phyloP scores from a whole-genome alignment of 176 grass and related monocot genomes.

The Canna indica region DNA sequence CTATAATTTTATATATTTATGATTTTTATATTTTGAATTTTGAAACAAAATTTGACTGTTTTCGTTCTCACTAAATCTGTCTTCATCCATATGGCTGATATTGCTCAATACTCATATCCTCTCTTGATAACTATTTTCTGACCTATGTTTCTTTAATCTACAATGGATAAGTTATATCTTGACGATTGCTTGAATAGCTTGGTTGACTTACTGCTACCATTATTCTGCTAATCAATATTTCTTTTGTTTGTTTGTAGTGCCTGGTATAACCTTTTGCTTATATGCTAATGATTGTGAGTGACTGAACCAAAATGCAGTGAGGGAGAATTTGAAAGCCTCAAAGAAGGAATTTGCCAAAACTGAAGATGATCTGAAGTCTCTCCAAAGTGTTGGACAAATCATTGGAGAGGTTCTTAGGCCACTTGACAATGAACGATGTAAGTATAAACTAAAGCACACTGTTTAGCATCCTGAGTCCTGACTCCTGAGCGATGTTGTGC shows the following conservation, averaged over 20 bases:
- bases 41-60: too few species aligned
- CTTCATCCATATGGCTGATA: too few species aligned
- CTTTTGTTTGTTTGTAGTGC: not conserved
- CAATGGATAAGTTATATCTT: not conserved
- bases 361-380: slow-evolving; percentile 88
- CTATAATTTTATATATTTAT: too few species aligned
- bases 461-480: too few species aligned
- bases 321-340: slow-evolving; percentile 49
- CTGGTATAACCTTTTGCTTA: slow-evolving; percentile 12
- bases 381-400: slow-evolving; percentile 93
- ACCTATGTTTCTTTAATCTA: not conserved
- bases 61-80: too few species aligned
- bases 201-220: not conserved
- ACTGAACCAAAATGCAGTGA: slow-evolving; percentile 33
- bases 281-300: slow-evolving; percentile 2
- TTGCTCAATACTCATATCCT: too few species aligned
- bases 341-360: slow-evolving; percentile 80
- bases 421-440: slow-evolving; percentile 82
- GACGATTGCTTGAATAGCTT: not conserved
- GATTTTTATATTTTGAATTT: too few species aligned
- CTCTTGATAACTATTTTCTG: too few species aligned
- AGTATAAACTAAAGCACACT: slow-evolving; percentile 20
- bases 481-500: not conserved
- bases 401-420: slow-evolving; percentile 85
- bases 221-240: not conserved